A percentile compares a stretch with the other conserved stretches of the same genome.
Conservation (phyloP, 495 filamentous ascomycete species). For the Hyaloscypha variabilis region DNA sequence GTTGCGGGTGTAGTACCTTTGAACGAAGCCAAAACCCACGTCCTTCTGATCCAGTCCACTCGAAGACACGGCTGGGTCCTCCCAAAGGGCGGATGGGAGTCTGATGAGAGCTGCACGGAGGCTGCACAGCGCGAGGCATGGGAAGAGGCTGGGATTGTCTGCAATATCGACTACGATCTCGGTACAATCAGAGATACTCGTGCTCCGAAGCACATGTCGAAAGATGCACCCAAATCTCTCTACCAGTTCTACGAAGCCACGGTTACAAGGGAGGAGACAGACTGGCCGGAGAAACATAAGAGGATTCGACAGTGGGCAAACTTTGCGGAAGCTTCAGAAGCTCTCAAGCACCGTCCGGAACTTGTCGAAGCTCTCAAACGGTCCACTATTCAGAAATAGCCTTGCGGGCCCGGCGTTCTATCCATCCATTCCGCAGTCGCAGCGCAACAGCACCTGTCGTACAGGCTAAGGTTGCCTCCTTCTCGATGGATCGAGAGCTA, state of each 20-base stretch:
- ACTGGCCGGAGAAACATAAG: constrained; percentile 96
- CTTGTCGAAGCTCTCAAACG: constrained; percentile 68
- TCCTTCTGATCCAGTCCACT: constrained; percentile 91
- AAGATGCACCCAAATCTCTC: constrained; percentile 71
- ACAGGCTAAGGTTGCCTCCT: not conserved
- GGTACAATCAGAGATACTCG: constrained; percentile 78
- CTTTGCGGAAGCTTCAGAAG: constrained; percentile 76
- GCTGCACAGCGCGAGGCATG: constrained; percentile 81
- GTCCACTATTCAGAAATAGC: constrained; percentile 32
- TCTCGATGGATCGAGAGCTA: constrained; percentile 16
- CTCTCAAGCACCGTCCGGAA: constrained; percentile 80
- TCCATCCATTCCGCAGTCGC: constrained; percentile 3
- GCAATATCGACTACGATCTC: constrained; percentile 78
- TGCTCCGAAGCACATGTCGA: constrained; percentile 42
- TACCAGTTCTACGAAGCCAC: constrained; percentile 90
- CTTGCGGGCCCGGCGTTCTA: constrained; percentile 33
- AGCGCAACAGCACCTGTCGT: not conserved
- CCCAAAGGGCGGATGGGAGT: constrained; percentile 97
- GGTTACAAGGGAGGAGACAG: constrained; percentile 76
- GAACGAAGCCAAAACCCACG: constrained; percentile 68
- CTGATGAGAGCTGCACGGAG: constrained; percentile 72
- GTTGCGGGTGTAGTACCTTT: constrained; percentile 92
- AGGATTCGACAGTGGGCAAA: constrained; percentile 86
- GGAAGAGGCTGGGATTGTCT: constrained; percentile 94
- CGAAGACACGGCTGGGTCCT: constrained; percentile 89